phyloP scores from a whole-genome alignment of 352 stramenopile genomes.

The Globisporangium radiosum region DNA sequence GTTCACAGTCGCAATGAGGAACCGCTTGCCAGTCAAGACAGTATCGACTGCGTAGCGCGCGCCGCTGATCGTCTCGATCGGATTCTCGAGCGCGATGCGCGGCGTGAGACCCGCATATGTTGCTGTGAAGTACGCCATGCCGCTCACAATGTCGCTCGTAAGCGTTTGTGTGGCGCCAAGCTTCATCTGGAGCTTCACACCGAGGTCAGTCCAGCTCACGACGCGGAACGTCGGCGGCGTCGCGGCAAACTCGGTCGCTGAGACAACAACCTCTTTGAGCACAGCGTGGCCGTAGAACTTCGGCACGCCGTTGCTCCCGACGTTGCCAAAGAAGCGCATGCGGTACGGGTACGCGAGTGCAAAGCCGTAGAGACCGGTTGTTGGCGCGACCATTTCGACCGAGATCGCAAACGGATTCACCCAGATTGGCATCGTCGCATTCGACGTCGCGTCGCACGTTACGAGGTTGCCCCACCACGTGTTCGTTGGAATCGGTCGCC shows the following conservation, averaged over 20 bases:
- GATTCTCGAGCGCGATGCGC: conserved; percentile 39
- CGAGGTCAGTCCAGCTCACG: conserved; percentile 56
- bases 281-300: conserved; percentile 57
- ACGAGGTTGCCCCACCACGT: conserved; percentile 82
- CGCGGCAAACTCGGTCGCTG: conserved; percentile 41
- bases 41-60: conserved; percentile 17
- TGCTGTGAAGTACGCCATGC: conserved; percentile 68
- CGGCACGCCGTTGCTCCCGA: conserved; percentile 25
- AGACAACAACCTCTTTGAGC: conserved; percentile 58
- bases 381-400: conserved; percentile 21
- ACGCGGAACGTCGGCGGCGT: conserved; percentile 40
- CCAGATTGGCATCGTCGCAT: conserved; percentile 55
- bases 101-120: conserved; percentile 51
- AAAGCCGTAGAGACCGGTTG: conserved; percentile 33
- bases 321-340: conserved; percentile 54
- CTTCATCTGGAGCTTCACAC: conserved; percentile 46
- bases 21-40: conserved; percentile 30
- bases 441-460: conserved; percentile 40
- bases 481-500: conserved; percentile 63
- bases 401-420: conserved; percentile 59
- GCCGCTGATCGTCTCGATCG: conserved; percentile 51
- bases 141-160: conserved; percentile 46
- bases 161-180: conserved; percentile 21
- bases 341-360: conserved; percentile 58
- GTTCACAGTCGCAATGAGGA: conserved; percentile 45